Percentiles rank a stretch among this genome's conserved stretches.
Conservation (phyloP, 192 early-diverging fungal genomes). For the Pilaira anomala region DNA sequence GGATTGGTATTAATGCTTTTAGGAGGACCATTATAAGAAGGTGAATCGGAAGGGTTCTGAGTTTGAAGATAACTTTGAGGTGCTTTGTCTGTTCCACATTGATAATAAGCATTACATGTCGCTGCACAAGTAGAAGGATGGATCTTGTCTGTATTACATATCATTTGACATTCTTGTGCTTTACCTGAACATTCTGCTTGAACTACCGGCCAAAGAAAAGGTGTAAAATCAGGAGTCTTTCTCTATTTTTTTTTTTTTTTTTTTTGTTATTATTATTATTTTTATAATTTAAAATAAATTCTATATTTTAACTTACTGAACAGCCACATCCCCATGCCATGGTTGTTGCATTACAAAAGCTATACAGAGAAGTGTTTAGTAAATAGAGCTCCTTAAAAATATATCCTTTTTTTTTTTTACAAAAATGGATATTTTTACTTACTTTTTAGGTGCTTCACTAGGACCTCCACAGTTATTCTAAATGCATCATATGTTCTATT, state of each 20-base stretch:
- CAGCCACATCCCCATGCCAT: conserved; percentile 33
- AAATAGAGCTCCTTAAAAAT: neutral
- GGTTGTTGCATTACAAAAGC: conserved; percentile 31
- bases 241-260: conserved; percentile 11
- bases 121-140: conserved; percentile 20
- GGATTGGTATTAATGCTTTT: neutral
- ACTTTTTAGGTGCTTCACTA: conserved; percentile 22
- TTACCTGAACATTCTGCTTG: conserved; percentile 31
- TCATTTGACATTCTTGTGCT: conserved; percentile 22
- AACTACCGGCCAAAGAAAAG: conserved; percentile 27
- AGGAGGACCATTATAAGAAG: conserved; percentile 25
- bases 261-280: too few relatives aligned
- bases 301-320: conserved; percentile 16
- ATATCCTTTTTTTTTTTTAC: neutral
- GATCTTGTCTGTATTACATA: conserved; percentile 11
- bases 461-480: conserved; percentile 30
- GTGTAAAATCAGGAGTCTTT: conserved; percentile 18
- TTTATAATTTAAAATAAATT: too few relatives aligned
- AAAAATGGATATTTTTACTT: neutral
- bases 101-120: conserved; percentile 26
- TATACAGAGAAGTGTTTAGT: conserved; percentile 4
- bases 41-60: conserved; percentile 11
- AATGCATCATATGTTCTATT: neutral
- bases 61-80: conserved; percentile 32
- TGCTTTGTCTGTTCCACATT: conserved; percentile 30